phyloP scores from a whole-genome alignment of 2,329 filamentous ascomycete species.

The Talaromyces sp. region DNA sequence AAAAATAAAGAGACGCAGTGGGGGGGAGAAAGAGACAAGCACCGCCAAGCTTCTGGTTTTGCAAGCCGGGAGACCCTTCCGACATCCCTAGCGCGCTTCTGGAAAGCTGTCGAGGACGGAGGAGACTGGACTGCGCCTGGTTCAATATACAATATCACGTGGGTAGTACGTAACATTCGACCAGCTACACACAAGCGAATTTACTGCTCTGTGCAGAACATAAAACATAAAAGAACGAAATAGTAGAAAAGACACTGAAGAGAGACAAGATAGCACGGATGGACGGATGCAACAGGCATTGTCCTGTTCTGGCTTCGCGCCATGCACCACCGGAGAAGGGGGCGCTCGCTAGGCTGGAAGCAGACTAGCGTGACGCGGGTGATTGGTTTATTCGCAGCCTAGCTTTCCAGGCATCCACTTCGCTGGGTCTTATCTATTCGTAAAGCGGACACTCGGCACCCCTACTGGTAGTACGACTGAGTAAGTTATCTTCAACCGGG shows the following conservation, averaged over 20 bases:
- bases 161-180: no score
- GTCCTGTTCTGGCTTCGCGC: not conserved
- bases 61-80: not conserved
- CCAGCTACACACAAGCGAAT: no score
- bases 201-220: no score
- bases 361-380: not conserved
- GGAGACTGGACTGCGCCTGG: not conserved
- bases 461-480: no score
- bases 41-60: not conserved
- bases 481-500: no score
- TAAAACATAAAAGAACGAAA: no score
- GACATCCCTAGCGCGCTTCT: not conserved
- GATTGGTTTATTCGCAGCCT: not conserved
- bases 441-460: no score
- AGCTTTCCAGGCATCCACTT: not conserved
- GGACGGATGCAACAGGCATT: not conserved
- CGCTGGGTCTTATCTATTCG: not conserved
- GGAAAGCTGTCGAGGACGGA: not conserved
- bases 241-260: not conserved
- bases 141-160: no score
- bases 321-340: not conserved
- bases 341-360: not conserved
- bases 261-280: not conserved
- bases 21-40: not conserved
- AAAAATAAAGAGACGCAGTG: not conserved